Evolutionary conservation across 1,284 basidiomycete genomes (phyloP).

Genomic region (Agroathelia rolfsii): DNA sequence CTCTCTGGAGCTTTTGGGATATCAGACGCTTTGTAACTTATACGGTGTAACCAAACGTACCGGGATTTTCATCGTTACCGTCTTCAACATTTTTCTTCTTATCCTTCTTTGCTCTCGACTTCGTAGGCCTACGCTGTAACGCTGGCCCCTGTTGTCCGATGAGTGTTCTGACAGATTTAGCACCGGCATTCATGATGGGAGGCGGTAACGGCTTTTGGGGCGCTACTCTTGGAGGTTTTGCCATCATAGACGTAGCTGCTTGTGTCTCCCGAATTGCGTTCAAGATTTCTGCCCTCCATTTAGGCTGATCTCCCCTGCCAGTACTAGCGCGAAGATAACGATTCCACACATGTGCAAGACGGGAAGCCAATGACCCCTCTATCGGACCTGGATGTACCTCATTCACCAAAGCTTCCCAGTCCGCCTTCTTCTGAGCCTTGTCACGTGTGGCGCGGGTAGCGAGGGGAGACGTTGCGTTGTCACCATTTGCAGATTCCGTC

Average conservation of each 20-base stretch:
- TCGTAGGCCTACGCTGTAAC: conserved; percentile 15
- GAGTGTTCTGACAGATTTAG: conserved; percentile 44
- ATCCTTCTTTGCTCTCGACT: conserved; percentile 23
- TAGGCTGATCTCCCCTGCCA: conserved; percentile 33
- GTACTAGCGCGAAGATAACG: conserved; percentile 49
- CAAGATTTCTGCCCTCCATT: conserved; percentile 54
- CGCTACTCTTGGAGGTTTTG: conserved; percentile 19
- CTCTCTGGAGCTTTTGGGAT: too few species aligned
- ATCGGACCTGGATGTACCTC: conserved; percentile 43
- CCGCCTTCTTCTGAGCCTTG: conserved; percentile 42
- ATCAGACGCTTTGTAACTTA: too few species aligned
- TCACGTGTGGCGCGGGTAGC: conserved; percentile 49
- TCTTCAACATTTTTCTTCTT: conserved; percentile 28
- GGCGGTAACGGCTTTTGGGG: conserved; percentile 21
- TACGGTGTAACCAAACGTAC: too few species aligned
- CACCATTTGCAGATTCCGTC: conserved; percentile 27
- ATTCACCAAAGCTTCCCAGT: conserved; percentile 51
- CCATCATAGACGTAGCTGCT: conserved; percentile 33
- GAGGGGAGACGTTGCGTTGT: conserved; percentile 38
- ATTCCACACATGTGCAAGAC: conserved; percentile 41
- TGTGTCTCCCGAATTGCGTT: conserved; percentile 47
- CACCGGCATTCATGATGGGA: conserved; percentile 32
- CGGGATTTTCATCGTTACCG: conserved; percentile 10
- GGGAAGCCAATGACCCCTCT: conserved; percentile 33
- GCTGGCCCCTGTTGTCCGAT: conserved; percentile 49